A percentile compares a stretch with the other conserved stretches of the same genome.
Conservation (phyloP, 371 early-diverging fungal genomes). For the Mucor circinelloides region DNA sequence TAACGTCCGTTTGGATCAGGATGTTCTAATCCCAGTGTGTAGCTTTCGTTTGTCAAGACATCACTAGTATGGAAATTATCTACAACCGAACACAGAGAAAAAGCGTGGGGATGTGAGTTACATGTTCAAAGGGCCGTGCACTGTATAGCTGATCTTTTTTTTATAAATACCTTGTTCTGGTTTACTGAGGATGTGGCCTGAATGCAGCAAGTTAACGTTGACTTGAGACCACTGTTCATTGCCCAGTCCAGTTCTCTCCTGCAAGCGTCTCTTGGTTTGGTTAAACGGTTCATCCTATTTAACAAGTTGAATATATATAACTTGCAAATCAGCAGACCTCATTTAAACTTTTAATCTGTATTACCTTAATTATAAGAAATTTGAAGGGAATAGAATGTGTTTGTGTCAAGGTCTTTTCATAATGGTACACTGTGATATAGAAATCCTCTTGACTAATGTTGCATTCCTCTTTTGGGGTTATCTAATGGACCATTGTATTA, state of each 20-base stretch:
- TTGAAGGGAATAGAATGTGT: slow-evolving; percentile 81
- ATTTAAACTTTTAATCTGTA: slow-evolving; percentile 3
- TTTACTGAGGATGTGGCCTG: neutral
- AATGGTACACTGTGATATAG: slow-evolving; percentile 68
- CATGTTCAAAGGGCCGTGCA: slow-evolving; percentile 29
- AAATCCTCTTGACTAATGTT: slow-evolving; percentile 40
- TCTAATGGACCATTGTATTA: slow-evolving; percentile 26
- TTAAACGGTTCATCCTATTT: slow-evolving; percentile 61
- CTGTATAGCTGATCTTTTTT: slow-evolving; percentile 4
- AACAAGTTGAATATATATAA: neutral
- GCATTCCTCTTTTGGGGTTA: slow-evolving; percentile 60
- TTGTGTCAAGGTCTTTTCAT: slow-evolving; percentile 57
- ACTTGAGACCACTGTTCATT: slow-evolving; percentile 80
- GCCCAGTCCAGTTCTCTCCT: slow-evolving; percentile 61
- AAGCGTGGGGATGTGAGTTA: slow-evolving; percentile 38
- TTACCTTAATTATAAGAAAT: slow-evolving; percentile 56
- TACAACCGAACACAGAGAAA: slow-evolving; percentile 19
- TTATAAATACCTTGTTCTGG: slow-evolving; percentile 34
- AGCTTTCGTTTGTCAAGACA: neutral
- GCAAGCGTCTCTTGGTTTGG: slow-evolving; percentile 67
- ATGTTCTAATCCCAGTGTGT: slow-evolving; percentile 8
- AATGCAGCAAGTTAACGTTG: slow-evolving; percentile 49
- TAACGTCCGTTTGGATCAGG: neutral
- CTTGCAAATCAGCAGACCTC: slow-evolving; percentile 6
- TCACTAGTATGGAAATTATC: slow-evolving; percentile 23